Evolutionary conservation across 208 protist species (phyloP), one percentile per base, ranked within the genome.

Genomic region (Angomonas ambiguus): DNA sequence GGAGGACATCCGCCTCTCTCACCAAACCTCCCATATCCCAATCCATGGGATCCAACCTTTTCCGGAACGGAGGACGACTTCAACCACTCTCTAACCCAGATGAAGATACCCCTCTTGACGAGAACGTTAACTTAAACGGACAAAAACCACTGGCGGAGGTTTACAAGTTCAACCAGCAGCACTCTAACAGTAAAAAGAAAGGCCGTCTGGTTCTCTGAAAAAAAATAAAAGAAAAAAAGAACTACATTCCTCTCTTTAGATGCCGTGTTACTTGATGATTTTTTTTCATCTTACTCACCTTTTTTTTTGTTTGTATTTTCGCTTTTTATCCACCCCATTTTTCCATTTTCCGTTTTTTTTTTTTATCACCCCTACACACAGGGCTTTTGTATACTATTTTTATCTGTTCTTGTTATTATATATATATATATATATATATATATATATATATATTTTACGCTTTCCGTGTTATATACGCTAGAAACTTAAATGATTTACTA

Each of bases 121-220:
- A 53, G 18, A 53, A 13, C 4, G 10, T 24, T 13, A 53, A 53
- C 16, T 8, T 13, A 5, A 24, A 24, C 10, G 20, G 45, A 27
- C 45, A 53, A n/a, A 53, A 24, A 53, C 33, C 56, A 38, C 31
- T 35, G 1, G 56, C 56, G 31, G 56, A 62, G 13, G 30, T 62
- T 1, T 45, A 31, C 5, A 31, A 30, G 24, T 62, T 62, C 31
- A 62, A 62, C 24, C 56, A 62, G 33, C 56, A 62, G 31, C 16
- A 53, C 45, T 27, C 18, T 20, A 62, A 42, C 10, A 65, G 51
- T 4, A 59, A 73, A 1, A 82, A 69, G 58, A 78, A 82, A 53
- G 70, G 69, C 13, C 68, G 72, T 25, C 63, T 82, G 2, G 53
- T 69, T 35, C 55, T 83, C 2, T 73, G 18, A 45, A 18, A 25